phyloP scores from a whole-genome alignment of 306 rosid species.

The Lathyrus sativus region DNA sequence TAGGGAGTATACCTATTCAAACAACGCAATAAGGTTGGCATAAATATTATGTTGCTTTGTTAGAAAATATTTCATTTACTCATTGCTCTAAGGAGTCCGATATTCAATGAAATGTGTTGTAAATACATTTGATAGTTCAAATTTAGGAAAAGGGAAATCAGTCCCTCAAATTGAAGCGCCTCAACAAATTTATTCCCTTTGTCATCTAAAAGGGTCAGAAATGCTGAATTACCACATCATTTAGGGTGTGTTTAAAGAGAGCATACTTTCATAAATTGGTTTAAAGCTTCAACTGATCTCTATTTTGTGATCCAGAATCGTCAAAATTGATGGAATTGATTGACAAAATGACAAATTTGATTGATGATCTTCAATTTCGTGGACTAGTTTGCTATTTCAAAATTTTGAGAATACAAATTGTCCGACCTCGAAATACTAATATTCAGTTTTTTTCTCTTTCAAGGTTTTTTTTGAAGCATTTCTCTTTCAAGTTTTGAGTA shows the following conservation, averaged over 20 bases:
- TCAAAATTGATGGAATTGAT: neutral
- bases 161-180: neutral
- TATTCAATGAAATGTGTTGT: neutral
- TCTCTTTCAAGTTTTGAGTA: neutral
- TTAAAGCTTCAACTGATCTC: neutral
- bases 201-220: neutral
- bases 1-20: constrained; percentile 92
- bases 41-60: neutral
- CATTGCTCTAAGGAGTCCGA: neutral
- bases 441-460: neutral
- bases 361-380: neutral
- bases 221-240: neutral
- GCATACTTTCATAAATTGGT: neutral
- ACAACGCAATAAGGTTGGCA: constrained; percentile 42
- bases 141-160: neutral
- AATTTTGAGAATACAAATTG: neutral
- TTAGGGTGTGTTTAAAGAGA: neutral
- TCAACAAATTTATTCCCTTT: neutral
- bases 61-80: constrained; percentile 11
- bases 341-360: neutral
- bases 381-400: neutral
- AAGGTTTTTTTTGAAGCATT: neutral
- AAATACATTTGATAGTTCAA: neutral
- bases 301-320: neutral
- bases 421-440: neutral